These are phyloP conservation scores for Cairneyella variabilis DNA, from an alignment of 495 filamentous ascomycete species.

Conservation along the genomic window DNA sequence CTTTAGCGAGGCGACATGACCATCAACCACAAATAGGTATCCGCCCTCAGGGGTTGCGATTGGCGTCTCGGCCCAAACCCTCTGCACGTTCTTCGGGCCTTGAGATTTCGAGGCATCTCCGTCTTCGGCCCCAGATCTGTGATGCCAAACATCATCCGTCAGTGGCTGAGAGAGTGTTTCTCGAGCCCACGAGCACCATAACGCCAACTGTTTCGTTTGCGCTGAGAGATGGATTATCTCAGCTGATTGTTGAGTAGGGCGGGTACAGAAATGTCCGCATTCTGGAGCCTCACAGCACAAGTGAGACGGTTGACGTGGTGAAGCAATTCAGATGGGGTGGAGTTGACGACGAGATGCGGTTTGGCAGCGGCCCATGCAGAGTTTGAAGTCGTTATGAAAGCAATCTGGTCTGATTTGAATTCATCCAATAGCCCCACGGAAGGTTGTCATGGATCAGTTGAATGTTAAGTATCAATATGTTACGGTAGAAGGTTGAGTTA, in stretches of 20 bases:
- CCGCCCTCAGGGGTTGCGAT: not conserved
- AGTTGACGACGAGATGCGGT: not conserved
- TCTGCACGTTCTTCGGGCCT: not conserved
- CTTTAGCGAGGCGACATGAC: constrained; percentile 12
- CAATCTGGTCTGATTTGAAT: no score
- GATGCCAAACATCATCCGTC: constrained; percentile 14
- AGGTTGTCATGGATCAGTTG: no score
- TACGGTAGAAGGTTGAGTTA: no score
- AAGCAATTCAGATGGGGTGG: not conserved
- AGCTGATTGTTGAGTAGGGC: not conserved
- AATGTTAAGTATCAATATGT: no score
- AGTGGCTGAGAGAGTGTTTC: not conserved
- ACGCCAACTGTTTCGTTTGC: constrained; percentile 14
- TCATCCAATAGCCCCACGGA: no score
- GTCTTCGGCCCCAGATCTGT: not conserved
- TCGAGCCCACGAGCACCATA: not conserved
- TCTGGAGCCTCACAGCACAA: not conserved
- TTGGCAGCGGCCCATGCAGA: no score
- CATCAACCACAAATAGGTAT: not conserved
- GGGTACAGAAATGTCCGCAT: not conserved
- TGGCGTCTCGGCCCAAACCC: not conserved
- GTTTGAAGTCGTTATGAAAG: no score
- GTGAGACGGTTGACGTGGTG: not conserved
- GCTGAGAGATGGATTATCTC: not conserved
- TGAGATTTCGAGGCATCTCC: not conserved